phyloP scores from a whole-genome alignment of 129 eudicot species.

The carrot (Daucus carota) region DH1_v3.0 NC_030388.2:17812501-17813000 shows the following conservation, averaged over 20 bases:
- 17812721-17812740: background rate
- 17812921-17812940: no score
- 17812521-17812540: slow-evolving; percentile 83
- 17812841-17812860: no score
- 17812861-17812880: no score
- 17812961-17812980: background rate
- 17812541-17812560: slow-evolving; percentile 69
- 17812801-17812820: no score
- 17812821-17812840: no score
- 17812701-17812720: background rate
- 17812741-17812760: background rate
- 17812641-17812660: background rate
- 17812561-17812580: slow-evolving; percentile 33
- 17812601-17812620: slow-evolving; percentile 66
- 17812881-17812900: no score
- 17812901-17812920: no score
- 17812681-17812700: background rate
- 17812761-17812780: background rate
- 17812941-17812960: no score
- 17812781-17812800: no score
- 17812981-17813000: background rate
- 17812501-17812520: slow-evolving; percentile 48
- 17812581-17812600: slow-evolving; percentile 33
- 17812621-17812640: slow-evolving; percentile 38
- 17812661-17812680: background rate